Evolutionary conservation across 2,329 filamentous ascomycete species (phyloP).

Genomic region (Cyphellophora europaea): DNA sequence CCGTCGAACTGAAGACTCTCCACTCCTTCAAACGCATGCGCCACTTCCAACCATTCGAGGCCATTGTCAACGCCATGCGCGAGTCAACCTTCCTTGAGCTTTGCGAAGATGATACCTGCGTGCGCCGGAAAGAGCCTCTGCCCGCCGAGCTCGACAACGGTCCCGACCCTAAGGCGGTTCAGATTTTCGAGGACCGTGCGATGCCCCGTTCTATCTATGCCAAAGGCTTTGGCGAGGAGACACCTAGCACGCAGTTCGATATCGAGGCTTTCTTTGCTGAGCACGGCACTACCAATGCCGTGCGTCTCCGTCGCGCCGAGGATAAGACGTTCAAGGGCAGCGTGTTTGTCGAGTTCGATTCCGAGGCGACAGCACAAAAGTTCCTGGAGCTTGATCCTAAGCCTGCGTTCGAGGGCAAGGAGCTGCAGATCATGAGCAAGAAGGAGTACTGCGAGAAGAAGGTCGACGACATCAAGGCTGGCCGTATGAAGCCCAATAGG

Average conservation of each 20-base stretch:
- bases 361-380: constrained; percentile 65
- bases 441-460: constrained; percentile 76
- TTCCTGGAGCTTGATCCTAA: constrained; percentile 74
- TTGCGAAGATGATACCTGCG: constrained; percentile 59
- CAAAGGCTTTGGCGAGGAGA: constrained; percentile 86
- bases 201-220: constrained; percentile 75
- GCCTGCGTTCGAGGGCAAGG: constrained; percentile 73
- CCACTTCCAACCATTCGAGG: constrained; percentile 79
- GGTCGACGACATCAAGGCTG: constrained; percentile 59
- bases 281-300: constrained; percentile 67
- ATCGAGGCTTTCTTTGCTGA: constrained; percentile 85
- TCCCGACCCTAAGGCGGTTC: constrained; percentile 45
- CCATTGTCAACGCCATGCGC: constrained; percentile 73
- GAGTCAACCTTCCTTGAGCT: constrained; percentile 66
- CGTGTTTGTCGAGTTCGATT: constrained; percentile 86
- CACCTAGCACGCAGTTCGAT: constrained; percentile 79
- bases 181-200: constrained; percentile 53
- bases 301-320: constrained; percentile 74
- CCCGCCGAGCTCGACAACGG: constrained; percentile 43
- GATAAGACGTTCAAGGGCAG: constrained; percentile 83
- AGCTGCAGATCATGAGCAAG: constrained; percentile 80
- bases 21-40: constrained; percentile 92
- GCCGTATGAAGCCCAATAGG: constrained; percentile 53
- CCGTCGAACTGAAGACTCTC: constrained; percentile 68
- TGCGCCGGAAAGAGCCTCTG: constrained; percentile 68